Percentiles rank a stretch among this genome's conserved stretches.
phyloP scores from a whole-genome alignment of 2,329 filamentous ascomycete genomes.

The Fusarium subtropicale region DNA sequence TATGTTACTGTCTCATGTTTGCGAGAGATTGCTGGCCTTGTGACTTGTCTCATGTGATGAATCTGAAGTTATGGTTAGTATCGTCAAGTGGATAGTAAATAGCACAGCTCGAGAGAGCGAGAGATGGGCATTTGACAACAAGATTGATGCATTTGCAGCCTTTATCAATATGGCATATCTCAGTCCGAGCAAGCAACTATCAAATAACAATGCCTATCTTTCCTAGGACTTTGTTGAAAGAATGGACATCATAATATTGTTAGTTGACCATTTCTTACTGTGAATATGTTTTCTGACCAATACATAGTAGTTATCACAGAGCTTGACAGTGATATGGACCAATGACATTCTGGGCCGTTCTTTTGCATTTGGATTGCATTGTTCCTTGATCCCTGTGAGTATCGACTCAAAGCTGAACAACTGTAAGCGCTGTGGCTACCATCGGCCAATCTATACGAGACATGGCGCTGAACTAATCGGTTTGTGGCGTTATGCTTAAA shows the following conservation, averaged over 20 bases:
- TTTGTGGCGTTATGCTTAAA: background rate
- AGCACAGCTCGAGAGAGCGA: no score
- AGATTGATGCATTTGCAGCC: no score
- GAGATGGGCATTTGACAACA: no score
- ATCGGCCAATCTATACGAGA: background rate
- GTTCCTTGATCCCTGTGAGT: background rate
- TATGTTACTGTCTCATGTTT: conserved; percentile 1
- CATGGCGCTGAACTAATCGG: conserved; percentile 4
- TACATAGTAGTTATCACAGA: background rate
- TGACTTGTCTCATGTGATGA: background rate
- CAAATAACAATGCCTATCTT: background rate
- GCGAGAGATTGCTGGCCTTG: background rate
- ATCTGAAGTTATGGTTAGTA: background rate
- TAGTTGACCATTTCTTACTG: background rate
- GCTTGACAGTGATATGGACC: no score
- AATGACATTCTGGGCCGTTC: no score
- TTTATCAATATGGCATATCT: no score
- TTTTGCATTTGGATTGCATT: background rate
- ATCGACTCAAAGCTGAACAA: background rate
- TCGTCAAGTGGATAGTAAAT: background rate
- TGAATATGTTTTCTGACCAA: background rate
- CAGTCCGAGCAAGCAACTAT: background rate
- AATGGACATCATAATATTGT: background rate
- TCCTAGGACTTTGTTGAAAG: background rate
- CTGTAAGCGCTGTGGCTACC: background rate